A percentile compares a stretch with the other conserved stretches of the same genome.
Conservation (phyloP, 352 stramenopile genomes). For the Phytophthora meadii region DNA sequence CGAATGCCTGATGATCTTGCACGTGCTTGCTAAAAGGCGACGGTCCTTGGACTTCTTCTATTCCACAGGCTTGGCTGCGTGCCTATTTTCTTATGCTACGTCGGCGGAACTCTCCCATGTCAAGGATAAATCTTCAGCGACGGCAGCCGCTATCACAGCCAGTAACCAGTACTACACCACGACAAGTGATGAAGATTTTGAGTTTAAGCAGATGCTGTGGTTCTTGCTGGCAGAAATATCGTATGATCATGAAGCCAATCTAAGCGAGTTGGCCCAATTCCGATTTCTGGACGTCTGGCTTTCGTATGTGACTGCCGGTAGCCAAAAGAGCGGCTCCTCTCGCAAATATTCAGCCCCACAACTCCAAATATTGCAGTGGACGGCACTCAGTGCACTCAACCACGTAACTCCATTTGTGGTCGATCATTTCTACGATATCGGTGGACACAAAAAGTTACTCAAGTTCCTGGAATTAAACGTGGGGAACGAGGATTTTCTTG, state of each 20-base stretch:
- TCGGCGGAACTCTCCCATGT: conserved; percentile 47
- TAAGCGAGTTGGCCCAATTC: conserved; percentile 68
- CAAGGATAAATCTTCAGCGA: conserved; percentile 29
- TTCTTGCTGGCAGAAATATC: conserved; percentile 63
- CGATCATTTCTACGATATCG: conserved; percentile 67
- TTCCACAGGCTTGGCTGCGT: conserved; percentile 60
- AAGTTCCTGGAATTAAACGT: conserved; percentile 54
- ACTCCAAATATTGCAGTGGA: conserved; percentile 60
- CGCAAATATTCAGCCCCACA: conserved; percentile 58
- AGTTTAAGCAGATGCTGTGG: conserved; percentile 87
- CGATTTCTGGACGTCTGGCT: conserved; percentile 73
- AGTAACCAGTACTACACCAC: conserved; percentile 70
- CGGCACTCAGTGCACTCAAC: conserved; percentile 66
- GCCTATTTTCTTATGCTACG: conserved; percentile 70
- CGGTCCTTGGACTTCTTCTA: conserved; percentile 65
- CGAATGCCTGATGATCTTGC: conserved; percentile 73
- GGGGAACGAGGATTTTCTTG: conserved; percentile 46
- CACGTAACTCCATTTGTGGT: conserved; percentile 52
- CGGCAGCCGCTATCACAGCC: conserved; percentile 50
- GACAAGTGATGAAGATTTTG: conserved; percentile 76
- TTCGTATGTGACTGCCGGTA: conserved; percentile 50
- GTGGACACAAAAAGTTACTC: conserved; percentile 55
- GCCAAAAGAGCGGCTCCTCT: conserved; percentile 3
- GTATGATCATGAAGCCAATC: conserved; percentile 57
- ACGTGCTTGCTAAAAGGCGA: conserved; percentile 59